phyloP scores from a whole-genome alignment of 2,329 filamentous ascomycete species.

The Aspergillus texensis region DNA sequence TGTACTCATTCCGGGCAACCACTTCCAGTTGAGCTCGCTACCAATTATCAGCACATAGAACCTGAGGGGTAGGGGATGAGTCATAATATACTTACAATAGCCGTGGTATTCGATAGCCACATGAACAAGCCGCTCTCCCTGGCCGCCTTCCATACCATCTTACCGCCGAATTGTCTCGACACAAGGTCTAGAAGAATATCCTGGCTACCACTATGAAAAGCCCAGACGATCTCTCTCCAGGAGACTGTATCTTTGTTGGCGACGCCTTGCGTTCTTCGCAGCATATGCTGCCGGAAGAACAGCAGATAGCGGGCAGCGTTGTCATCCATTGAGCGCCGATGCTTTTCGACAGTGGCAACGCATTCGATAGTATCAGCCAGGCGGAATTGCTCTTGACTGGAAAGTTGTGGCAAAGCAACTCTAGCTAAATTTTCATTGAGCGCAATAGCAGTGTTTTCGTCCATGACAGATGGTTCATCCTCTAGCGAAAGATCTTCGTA shows the following conservation, averaged over 20 bases:
- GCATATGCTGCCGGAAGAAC: slow-evolving; percentile 79
- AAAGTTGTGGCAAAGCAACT: slow-evolving; percentile 76
- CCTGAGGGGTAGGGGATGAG: not conserved
- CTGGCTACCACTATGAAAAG: slow-evolving; percentile 61
- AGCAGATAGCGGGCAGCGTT: slow-evolving; percentile 86
- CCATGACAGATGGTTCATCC: slow-evolving; percentile 65
- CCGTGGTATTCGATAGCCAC: slow-evolving; percentile 80
- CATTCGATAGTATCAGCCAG: slow-evolving; percentile 84
- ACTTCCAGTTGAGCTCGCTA: slow-evolving; percentile 79
- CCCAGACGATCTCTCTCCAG: slow-evolving; percentile 56
- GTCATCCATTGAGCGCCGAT: slow-evolving; percentile 85
- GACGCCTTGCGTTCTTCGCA: slow-evolving; percentile 67
- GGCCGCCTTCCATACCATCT: slow-evolving; percentile 82
- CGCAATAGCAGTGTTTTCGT: slow-evolving; percentile 68
- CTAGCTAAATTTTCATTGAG: slow-evolving; percentile 78
- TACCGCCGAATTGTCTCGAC: slow-evolving; percentile 74
- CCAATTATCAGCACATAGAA: slow-evolving; percentile 15
- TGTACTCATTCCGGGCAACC: slow-evolving; percentile 93
- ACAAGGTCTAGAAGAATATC: slow-evolving; percentile 88
- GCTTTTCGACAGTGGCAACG: slow-evolving; percentile 78
- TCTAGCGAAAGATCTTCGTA: slow-evolving; percentile 55
- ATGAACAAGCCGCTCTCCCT: slow-evolving; percentile 88
- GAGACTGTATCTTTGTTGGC: slow-evolving; percentile 62
- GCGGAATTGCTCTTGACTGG: slow-evolving; percentile 83
- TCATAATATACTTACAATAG: slow-evolving; percentile 63